These are phyloP conservation scores for Rhizopus delemar DNA, from an alignment of 371 early-diverging fungal species.

Conservation along the genomic window DNA sequence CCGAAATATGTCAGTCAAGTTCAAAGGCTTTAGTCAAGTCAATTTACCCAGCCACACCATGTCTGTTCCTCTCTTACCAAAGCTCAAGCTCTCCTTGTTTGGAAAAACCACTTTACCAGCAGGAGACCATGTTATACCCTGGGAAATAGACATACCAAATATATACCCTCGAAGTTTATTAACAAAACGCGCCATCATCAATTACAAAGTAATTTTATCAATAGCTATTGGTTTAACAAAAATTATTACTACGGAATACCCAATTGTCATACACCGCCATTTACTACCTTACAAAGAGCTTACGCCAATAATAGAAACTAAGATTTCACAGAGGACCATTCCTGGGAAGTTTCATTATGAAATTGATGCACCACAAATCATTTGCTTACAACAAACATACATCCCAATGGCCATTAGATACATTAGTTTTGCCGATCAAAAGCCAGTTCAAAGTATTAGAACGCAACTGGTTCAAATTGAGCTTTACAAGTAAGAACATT, in stretches of 20 bases:
- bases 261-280: constrained; percentile 38
- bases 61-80: constrained; percentile 29
- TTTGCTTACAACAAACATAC: constrained; percentile 37
- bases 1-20: constrained; percentile 40
- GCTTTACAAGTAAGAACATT: constrained; percentile 31
- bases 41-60: constrained; percentile 16
- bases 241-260: constrained; percentile 40
- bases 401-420: constrained; percentile 40
- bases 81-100: constrained; percentile 32
- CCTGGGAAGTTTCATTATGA: constrained; percentile 50
- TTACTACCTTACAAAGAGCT: constrained; percentile 37
- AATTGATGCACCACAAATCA: constrained; percentile 40
- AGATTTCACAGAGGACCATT: constrained; percentile 34
- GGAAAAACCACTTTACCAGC: constrained; percentile 29
- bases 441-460: constrained; percentile 30
- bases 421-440: constrained; percentile 36
- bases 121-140: constrained; percentile 39
- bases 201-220: constrained; percentile 36
- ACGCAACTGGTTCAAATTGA: constrained; percentile 43
- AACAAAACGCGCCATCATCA: constrained; percentile 34
- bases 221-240: constrained; percentile 33
- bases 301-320: constrained; percentile 37
- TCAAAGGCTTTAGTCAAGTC: constrained; percentile 41
- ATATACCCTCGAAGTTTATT: constrained; percentile 38
- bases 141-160: constrained; percentile 41